Evolutionary conservation across 2,329 filamentous ascomycete genomes (phyloP).

Genomic region (Fusarium transvaalense): DNA sequence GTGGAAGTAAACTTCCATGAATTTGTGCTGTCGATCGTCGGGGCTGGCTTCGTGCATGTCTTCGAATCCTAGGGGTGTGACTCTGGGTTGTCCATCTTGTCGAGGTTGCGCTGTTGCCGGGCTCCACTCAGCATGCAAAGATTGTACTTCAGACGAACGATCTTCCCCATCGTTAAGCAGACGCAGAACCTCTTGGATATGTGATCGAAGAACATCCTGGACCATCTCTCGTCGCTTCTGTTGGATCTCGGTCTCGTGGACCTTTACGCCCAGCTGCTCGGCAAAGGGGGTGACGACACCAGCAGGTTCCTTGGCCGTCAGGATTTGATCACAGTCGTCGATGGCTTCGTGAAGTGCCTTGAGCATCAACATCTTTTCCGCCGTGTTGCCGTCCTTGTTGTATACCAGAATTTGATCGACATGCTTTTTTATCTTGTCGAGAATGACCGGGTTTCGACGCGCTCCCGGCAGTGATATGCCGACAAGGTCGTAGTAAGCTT

Average conservation of each 20-base stretch:
- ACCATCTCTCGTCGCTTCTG: slow-evolving; percentile 54
- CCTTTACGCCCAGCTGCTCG: slow-evolving; percentile 10
- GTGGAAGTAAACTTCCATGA: slow-evolving; percentile 67
- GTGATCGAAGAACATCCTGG: slow-evolving; percentile 61
- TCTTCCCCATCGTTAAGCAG: slow-evolving; percentile 59
- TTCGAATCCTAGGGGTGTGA: slow-evolving; percentile 53
- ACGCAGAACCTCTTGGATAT: slow-evolving; percentile 62
- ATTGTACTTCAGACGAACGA: slow-evolving; percentile 45
- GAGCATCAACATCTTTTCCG: slow-evolving; percentile 53
- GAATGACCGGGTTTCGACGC: slow-evolving; percentile 42
- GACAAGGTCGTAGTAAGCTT: slow-evolving; percentile 54
- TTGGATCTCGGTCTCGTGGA: slow-evolving; percentile 39
- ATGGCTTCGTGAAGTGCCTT: slow-evolving; percentile 57
- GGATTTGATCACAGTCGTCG: slow-evolving; percentile 58
- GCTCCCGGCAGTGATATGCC: slow-evolving; percentile 31
- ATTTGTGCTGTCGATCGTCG: slow-evolving; percentile 61
- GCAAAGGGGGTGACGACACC: slow-evolving; percentile 17
- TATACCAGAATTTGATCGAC: slow-evolving; percentile 42
- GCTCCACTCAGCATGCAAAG: slow-evolving; percentile 36
- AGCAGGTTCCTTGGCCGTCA: slow-evolving; percentile 52
- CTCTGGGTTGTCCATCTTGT: slow-evolving; percentile 24
- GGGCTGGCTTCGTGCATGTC: slow-evolving; percentile 62
- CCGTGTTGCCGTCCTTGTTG: slow-evolving; percentile 39
- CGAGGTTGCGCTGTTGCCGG: slow-evolving; percentile 26
- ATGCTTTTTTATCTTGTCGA: slow-evolving; percentile 46